Evolutionary conservation across 306 rosid genomes (phyloP).

Genomic region (Quercus cerris): DNA sequence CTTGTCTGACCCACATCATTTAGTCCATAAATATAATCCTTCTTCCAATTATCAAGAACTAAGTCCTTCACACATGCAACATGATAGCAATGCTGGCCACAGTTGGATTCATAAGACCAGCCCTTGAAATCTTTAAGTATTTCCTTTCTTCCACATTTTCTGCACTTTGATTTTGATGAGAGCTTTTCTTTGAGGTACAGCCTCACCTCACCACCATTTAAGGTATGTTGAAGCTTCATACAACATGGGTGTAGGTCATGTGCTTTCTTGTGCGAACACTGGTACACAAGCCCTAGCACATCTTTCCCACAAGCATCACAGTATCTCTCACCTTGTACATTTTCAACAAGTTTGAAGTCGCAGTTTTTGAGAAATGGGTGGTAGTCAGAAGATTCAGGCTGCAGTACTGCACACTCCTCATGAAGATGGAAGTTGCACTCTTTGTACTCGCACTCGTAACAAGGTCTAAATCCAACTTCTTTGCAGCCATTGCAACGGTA

Average conservation of each 20-base stretch:
- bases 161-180: conserved; percentile 18
- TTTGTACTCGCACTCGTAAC: conserved; percentile 21
- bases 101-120: conserved; percentile 37
- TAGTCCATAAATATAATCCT: conserved; percentile 18
- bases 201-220: conserved; percentile 17
- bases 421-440: conserved; percentile 37
- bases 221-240: conserved; percentile 13
- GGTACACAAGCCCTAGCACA: conserved; percentile 39
- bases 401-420: conserved; percentile 26
- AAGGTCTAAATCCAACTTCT: conserved; percentile 35
- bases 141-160: conserved; percentile 26
- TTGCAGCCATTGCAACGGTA: conserved; percentile 40
- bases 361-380: conserved; percentile 25
- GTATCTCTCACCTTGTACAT: neutral
- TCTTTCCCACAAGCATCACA: conserved; percentile 56
- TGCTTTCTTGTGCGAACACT: conserved; percentile 12
- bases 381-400: neutral
- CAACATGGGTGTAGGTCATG: conserved; percentile 46
- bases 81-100: conserved; percentile 25
- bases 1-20: too few species aligned
- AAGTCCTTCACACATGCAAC: conserved; percentile 46
- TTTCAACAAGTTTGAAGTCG: conserved; percentile 10
- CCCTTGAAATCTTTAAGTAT: conserved; percentile 19
- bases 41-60: conserved; percentile 33
- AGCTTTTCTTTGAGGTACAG: conserved; percentile 17